A percentile compares a stretch with the other conserved stretches of the same genome.
Conservation (phyloP, 148 eudicot genomes). For the Chenopodium suecicum region DNA sequence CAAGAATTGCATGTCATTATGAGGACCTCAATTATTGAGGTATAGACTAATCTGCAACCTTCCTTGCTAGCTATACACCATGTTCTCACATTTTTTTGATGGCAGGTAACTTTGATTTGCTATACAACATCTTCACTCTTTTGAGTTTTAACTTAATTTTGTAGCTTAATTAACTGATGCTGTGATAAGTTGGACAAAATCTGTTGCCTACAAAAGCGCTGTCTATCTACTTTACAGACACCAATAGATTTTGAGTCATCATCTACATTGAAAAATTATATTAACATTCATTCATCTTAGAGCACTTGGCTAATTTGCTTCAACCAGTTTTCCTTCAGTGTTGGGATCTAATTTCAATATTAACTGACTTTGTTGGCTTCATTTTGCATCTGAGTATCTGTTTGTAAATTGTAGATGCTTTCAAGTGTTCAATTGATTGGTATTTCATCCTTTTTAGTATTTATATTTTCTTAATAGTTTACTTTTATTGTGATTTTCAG, state of each 20-base stretch:
- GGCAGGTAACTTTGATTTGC: no score
- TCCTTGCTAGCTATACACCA: no score
- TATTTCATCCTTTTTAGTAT: background rate
- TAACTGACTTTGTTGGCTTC: background rate
- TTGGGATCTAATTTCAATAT: background rate
- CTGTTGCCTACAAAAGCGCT: no score
- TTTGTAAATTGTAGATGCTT: constrained; percentile 1
- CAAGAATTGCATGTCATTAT: no score
- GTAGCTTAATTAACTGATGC: no score
- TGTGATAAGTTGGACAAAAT: no score
- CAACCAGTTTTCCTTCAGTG: background rate
- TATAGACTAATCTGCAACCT: no score
- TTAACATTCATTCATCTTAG: background rate
- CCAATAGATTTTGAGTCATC: background rate
- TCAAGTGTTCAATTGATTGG: constrained; percentile 1
- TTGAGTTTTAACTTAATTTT: no score
- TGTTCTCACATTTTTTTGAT: no score
- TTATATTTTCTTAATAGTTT: background rate
- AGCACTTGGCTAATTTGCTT: background rate
- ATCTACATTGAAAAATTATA: background rate
- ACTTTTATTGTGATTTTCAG: constrained; percentile 38
- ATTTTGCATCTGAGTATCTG: background rate
- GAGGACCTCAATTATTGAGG: no score
- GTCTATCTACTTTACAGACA: background rate
- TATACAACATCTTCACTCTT: no score